Evolutionary conservation across 2,329 filamentous ascomycete species (phyloP).

Genomic region (Alternaria sp.): DNA sequence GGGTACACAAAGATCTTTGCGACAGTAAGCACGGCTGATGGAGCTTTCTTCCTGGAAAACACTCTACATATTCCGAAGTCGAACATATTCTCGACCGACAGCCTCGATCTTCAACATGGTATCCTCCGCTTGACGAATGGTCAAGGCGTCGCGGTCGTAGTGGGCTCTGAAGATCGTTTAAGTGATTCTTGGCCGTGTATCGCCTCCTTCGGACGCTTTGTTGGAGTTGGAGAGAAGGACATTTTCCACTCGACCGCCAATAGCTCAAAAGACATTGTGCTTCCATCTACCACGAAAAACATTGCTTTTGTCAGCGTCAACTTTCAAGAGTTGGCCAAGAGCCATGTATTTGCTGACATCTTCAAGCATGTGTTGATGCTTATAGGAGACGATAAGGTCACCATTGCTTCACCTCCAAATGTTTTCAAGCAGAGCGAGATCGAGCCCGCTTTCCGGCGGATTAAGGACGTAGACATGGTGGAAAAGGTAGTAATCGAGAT

Average conservation of each 20-base stretch:
- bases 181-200: constrained; percentile 34
- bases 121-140: constrained; percentile 26
- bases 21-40: constrained; percentile 20
- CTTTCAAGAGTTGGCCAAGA: constrained; percentile 13
- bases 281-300: constrained; percentile 8
- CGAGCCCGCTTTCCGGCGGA: constrained; percentile 25
- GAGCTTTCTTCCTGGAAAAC: constrained; percentile 18
- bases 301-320: constrained; percentile 10
- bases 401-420: background rate
- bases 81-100: constrained; percentile 31
- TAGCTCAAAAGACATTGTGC: constrained; percentile 3
- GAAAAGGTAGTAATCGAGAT: constrained; percentile 21
- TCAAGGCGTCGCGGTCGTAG: constrained; percentile 45
- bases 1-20: constrained; percentile 11
- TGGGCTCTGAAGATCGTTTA: constrained; percentile 42
- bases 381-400: background rate
- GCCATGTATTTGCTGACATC: background rate
- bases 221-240: constrained; percentile 29
- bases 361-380: constrained; percentile 9
- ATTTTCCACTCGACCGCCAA: constrained; percentile 9
- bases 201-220: constrained; percentile 44
- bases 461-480: constrained; percentile 19
- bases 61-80: constrained; percentile 23
- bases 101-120: constrained; percentile 4
- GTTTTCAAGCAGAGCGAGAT: constrained; percentile 21